Percentiles rank a stretch among this genome's conserved stretches.
phyloP scores from a whole-genome alignment of 1,139 yeast species.

The Geotrichum histeridarum region DNA sequence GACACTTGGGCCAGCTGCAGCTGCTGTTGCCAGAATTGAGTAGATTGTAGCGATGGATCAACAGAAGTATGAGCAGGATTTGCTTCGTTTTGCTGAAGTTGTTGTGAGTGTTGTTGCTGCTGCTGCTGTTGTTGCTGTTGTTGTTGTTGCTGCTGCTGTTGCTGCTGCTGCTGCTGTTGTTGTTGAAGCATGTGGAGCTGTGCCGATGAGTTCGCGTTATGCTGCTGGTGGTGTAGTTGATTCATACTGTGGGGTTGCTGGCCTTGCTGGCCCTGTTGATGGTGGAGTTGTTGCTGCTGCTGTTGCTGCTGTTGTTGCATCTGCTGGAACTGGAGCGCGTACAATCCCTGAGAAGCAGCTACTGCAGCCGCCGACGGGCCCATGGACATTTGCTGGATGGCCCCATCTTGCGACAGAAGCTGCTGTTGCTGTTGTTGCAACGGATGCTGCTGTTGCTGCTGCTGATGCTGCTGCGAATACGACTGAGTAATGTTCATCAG shows the following conservation, averaged over 20 bases:
- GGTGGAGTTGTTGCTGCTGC: conserved; percentile 5
- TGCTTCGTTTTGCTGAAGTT: conserved; percentile 28
- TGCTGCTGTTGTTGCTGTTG: conserved; percentile 25
- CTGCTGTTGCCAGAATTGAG: conserved; percentile 84
- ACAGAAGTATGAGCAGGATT: conserved; percentile 13
- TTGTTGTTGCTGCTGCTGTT: conserved; percentile 28
- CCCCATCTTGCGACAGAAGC: conserved; percentile 11
- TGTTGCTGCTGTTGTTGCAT: conserved; percentile 10
- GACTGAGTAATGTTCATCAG: conserved; percentile 12
- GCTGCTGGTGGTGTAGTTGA: background rate
- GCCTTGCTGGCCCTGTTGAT: background rate
- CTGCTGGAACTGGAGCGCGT: conserved; percentile 8
- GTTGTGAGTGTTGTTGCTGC: conserved; percentile 24
- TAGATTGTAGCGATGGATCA: conserved; percentile 37
- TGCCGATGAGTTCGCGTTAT: background rate
- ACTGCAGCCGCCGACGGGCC: conserved; percentile 8
- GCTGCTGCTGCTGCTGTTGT: conserved; percentile 21
- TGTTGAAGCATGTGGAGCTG: background rate
- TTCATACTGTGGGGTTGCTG: background rate
- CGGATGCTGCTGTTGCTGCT: conserved; percentile 15
- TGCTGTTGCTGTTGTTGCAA: conserved; percentile 3
- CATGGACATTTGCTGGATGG: conserved; percentile 12
- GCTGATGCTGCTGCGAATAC: conserved; percentile 13
- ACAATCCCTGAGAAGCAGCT: conserved; percentile 6
- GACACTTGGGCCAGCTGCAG: conserved; percentile 72